Evolutionary conservation across 306 rosid genomes (phyloP).

Genomic region (Corylus americana): DNA sequence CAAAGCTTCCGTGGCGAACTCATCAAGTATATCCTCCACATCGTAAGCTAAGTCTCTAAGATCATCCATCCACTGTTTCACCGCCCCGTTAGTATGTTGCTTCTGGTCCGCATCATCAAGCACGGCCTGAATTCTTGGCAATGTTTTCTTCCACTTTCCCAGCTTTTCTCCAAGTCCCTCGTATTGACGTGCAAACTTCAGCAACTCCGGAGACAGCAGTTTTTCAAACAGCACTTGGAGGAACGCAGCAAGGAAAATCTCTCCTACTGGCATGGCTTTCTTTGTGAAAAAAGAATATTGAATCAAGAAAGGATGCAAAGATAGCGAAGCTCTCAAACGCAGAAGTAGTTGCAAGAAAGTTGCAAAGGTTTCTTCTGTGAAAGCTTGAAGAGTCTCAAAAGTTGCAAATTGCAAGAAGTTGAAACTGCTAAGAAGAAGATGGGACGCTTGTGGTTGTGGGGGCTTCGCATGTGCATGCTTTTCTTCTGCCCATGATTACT

Average conservation of each 20-base stretch:
- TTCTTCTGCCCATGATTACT: too few species aligned
- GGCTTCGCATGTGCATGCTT: too few species aligned
- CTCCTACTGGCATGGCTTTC: background rate
- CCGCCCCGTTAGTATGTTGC: background rate
- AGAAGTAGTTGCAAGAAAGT: too few species aligned
- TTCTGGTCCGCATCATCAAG: conserved; percentile 10
- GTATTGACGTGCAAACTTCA: background rate
- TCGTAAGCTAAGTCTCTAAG: conserved; percentile 23
- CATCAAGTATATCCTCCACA: conserved; percentile 28
- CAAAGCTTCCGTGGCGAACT: background rate
- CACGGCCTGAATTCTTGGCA: background rate
- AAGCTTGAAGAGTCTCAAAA: too few species aligned
- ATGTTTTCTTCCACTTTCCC: background rate
- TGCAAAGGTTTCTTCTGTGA: too few species aligned
- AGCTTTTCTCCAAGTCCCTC: background rate
- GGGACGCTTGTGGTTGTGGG: too few species aligned
- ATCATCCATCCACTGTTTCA: conserved; percentile 15
- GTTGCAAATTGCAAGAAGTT: too few species aligned
- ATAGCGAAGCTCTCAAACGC: too few species aligned
- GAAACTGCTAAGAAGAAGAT: too few species aligned
- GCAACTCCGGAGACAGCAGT: background rate
- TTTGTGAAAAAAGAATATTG: background rate
- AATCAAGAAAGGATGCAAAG: background rate
- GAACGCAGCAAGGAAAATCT: too few species aligned
- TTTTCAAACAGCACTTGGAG: background rate